A percentile compares a stretch with the other conserved stretches of the same genome.
Evolutionary conservation across 495 filamentous ascomycete genomes (phyloP).

Genomic region (Penicillium cosmopolitanum): DNA sequence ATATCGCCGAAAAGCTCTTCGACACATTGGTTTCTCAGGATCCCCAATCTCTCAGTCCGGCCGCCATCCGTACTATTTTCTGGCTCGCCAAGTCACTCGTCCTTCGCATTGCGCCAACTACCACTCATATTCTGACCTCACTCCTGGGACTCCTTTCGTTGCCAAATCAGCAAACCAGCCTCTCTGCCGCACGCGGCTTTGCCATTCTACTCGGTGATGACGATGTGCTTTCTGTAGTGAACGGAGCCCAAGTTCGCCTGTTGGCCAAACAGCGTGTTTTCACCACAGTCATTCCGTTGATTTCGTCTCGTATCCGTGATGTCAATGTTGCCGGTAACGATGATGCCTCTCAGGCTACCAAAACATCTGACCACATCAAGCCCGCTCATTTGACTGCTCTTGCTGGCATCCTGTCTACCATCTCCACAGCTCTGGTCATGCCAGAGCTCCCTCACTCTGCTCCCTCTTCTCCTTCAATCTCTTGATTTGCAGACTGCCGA

Average conservation of each 20-base stretch:
- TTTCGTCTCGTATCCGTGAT: slow-evolving; percentile 58
- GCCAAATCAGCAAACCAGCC: slow-evolving; percentile 36
- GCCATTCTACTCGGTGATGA: slow-evolving; percentile 63
- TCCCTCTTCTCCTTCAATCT: slow-evolving; percentile 70
- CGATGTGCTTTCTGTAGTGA: slow-evolving; percentile 65
- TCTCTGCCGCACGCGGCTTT: slow-evolving; percentile 62
- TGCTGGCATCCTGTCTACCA: slow-evolving; percentile 63
- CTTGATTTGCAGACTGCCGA: slow-evolving; percentile 62
- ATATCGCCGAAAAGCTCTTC: slow-evolving; percentile 35
- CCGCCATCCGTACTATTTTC: slow-evolving; percentile 48
- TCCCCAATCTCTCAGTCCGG: slow-evolving; percentile 24
- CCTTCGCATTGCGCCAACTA: slow-evolving; percentile 50
- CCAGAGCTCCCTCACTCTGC: slow-evolving; percentile 60
- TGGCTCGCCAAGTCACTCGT: slow-evolving; percentile 60
- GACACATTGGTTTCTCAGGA: slow-evolving; percentile 38
- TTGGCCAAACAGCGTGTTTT: slow-evolving; percentile 70
- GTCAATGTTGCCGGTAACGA: slow-evolving; percentile 40
- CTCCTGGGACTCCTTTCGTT: slow-evolving; percentile 62
- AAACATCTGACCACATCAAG: slow-evolving; percentile 45
- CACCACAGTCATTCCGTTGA: slow-evolving; percentile 60
- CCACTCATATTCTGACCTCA: slow-evolving; percentile 51
- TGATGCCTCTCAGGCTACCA: slow-evolving; percentile 4
- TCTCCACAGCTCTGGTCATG: slow-evolving; percentile 62
- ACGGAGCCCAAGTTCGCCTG: slow-evolving; percentile 66
- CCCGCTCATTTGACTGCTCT: slow-evolving; percentile 69